Conservation (phyloP, 2,329 filamentous ascomycete species). For the Huntiella omanensis region DNA sequence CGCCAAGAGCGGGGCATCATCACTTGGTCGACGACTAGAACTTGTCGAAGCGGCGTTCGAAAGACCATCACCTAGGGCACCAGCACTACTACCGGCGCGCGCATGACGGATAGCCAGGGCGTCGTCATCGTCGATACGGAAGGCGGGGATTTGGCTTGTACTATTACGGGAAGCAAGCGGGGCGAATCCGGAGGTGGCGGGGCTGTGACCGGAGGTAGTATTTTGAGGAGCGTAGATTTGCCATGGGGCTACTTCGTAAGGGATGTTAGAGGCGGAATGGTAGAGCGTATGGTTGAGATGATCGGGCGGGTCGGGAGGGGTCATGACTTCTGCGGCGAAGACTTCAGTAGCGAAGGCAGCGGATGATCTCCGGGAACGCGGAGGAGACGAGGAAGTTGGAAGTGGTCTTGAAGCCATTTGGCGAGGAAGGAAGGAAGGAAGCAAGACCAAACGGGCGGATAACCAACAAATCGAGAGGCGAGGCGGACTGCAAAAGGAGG, state of each 20-base stretch:
- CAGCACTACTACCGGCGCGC: not conserved
- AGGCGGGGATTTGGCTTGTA: too few species aligned
- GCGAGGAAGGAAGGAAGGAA: not conserved
- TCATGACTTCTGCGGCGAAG: conserved; percentile 23
- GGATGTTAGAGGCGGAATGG: not conserved
- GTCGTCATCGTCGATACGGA: too few species aligned
- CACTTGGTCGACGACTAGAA: conserved; percentile 31
- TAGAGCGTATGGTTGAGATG: conserved; percentile 19
- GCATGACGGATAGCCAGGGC: not conserved
- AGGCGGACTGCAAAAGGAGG: too few species aligned
- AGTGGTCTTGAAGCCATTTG: not conserved
- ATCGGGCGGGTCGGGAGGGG: conserved; percentile 7
- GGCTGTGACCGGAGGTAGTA: not conserved
- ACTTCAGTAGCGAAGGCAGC: conserved; percentile 21
- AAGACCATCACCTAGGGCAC: not conserved
- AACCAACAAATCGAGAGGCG: too few species aligned
- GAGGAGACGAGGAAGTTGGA: too few species aligned
- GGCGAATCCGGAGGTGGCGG: too few species aligned
- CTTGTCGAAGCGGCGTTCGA: not conserved
- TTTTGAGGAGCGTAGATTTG: conserved; percentile 1
- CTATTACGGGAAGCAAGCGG: too few species aligned
- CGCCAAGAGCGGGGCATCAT: conserved; percentile 48
- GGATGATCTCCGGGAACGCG: conserved; percentile 24
- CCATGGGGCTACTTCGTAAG: not conserved
- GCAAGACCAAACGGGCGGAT: too few species aligned